These are phyloP conservation scores for Cyberlindnera misumaiensis DNA, from an alignment of 805 yeast species.

Conservation along the genomic window DNA sequence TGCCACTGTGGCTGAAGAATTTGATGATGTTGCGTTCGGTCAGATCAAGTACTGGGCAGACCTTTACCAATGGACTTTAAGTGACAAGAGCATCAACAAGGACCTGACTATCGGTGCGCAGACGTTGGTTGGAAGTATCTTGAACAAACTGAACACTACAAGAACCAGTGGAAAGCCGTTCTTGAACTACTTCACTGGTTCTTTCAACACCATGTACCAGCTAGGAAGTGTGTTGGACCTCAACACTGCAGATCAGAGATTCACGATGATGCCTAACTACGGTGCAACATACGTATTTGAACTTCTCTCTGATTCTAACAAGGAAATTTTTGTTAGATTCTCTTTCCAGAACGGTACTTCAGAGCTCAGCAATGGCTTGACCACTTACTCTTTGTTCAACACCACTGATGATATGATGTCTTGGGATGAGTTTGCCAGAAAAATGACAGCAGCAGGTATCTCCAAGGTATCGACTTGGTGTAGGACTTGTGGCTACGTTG, in stretches of 20 bases:
- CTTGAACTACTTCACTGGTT: conserved; percentile 37
- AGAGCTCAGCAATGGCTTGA: conserved; percentile 24
- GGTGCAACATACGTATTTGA: conserved; percentile 42
- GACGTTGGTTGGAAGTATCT: conserved; percentile 31
- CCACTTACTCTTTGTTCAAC: conserved; percentile 34
- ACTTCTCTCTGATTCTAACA: conserved; percentile 22
- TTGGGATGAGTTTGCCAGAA: conserved; percentile 30
- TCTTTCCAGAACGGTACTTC: conserved; percentile 41
- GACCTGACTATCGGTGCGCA: conserved; percentile 37
- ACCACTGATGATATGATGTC: conserved; percentile 24
- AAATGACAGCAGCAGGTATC: conserved; percentile 25
- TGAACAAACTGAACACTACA: conserved; percentile 30
- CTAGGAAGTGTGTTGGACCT: conserved; percentile 30
- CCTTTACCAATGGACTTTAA: conserved; percentile 31
- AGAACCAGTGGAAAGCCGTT: conserved; percentile 29
- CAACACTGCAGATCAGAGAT: conserved; percentile 26
- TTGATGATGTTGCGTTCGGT: conserved; percentile 27
- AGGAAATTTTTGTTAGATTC: conserved; percentile 32
- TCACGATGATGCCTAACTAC: conserved; percentile 42
- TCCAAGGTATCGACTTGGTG: conserved; percentile 32
- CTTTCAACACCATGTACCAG: conserved; percentile 39
- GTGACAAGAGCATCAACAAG: conserved; percentile 20
- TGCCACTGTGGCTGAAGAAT: conserved; percentile 27
- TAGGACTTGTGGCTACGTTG: conserved; percentile 27
- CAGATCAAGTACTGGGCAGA: conserved; percentile 33